A percentile compares a stretch with the other conserved stretches of the same genome.
Conservation (phyloP, 1,284 basidiomycete species). For the Agroathelia rolfsii region DNA sequence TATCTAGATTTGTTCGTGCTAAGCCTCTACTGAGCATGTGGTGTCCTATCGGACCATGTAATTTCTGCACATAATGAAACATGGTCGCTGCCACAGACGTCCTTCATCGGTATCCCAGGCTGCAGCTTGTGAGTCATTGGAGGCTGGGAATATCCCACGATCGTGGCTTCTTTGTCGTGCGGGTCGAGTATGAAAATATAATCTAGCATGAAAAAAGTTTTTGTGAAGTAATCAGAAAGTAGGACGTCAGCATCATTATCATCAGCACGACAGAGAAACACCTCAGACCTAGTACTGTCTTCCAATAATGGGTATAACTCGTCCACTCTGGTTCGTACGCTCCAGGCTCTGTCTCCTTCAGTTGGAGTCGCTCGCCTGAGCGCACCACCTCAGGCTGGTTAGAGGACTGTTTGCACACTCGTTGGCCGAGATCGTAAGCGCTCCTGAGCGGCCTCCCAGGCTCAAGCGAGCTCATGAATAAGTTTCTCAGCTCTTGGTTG, state of each 20-base stretch:
- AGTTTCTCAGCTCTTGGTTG: conserved; percentile 44
- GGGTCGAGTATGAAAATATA: conserved; percentile 73
- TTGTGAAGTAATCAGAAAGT: conserved; percentile 1
- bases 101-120: conserved; percentile 71
- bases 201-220: conserved; percentile 37
- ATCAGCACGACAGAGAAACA: neutral
- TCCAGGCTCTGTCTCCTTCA: conserved; percentile 35
- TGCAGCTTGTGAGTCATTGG: conserved; percentile 54
- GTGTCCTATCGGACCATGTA: conserved; percentile 20
- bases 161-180: conserved; percentile 25
- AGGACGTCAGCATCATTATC: conserved; percentile 1
- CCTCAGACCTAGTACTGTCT: conserved; percentile 62
- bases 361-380: conserved; percentile 37
- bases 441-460: conserved; percentile 35
- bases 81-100: conserved; percentile 83
- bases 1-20: too few relatives aligned
- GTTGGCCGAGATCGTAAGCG: conserved; percentile 51
- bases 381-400: conserved; percentile 24
- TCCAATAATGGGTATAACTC: conserved; percentile 76
- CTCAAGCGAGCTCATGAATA: too few relatives aligned
- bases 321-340: conserved; percentile 71
- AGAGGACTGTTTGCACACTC: conserved; percentile 12
- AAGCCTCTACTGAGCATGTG: too few relatives aligned
- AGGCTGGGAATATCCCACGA: conserved; percentile 58
- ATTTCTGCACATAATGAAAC: conserved; percentile 60